These are phyloP conservation scores for Fusarium dlaminii DNA, from an alignment of 2,329 filamentous ascomycete species.

Conservation along the genomic window DNA sequence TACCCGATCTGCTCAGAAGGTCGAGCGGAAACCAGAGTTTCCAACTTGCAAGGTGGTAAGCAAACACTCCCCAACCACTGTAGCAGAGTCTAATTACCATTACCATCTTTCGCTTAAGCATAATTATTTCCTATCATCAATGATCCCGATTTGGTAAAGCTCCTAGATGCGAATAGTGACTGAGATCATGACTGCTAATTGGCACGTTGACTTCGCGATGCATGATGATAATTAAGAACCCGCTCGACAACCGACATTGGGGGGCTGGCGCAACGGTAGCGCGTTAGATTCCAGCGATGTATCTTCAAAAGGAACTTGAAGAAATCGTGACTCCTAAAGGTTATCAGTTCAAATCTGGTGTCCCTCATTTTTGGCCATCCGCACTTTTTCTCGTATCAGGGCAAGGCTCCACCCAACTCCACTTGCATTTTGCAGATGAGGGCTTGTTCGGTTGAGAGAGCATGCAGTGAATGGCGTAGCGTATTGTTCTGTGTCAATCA, in stretches of 20 bases:
- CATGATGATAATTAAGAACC: background rate
- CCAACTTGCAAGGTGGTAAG: background rate
- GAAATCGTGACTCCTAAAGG: background rate
- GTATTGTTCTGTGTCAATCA: background rate
- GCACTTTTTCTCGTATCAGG: background rate
- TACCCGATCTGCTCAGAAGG: no score
- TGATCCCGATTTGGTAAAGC: background rate
- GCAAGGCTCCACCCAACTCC: background rate
- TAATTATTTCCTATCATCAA: accelerated
- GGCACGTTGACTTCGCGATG: no score
- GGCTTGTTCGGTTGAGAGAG: background rate
- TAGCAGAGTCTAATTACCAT: no score
- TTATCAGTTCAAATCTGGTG: slow-evolving; percentile 15
- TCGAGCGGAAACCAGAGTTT: no score
- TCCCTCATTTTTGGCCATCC: background rate
- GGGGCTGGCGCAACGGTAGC: slow-evolving; percentile 11
- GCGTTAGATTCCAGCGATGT: slow-evolving; percentile 1
- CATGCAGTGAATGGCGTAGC: accelerated
- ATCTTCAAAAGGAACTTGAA: background rate
- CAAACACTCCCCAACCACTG: background rate
- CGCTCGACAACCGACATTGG: background rate
- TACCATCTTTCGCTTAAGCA: background rate
- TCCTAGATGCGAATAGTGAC: background rate
- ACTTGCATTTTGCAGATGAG: background rate
- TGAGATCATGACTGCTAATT: background rate